Evolutionary conservation across 345 rosid genomes (phyloP), one percentile per base, ranked within the genome.

Genomic region (Citrus australasica): DNA sequence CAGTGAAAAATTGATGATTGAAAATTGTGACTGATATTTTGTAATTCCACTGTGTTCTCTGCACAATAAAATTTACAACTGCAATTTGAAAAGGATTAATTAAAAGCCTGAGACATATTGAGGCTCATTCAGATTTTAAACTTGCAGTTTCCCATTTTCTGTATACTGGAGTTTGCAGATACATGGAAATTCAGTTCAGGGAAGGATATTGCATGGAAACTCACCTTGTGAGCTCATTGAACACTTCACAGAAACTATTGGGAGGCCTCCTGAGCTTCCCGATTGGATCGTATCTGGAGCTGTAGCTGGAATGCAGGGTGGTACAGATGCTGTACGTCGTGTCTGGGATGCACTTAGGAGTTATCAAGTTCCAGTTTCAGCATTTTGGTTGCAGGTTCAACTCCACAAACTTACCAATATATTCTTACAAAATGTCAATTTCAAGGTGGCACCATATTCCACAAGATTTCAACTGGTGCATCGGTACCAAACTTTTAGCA

Each of bases 271-370:
- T 64, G 85, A 82, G 86, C 93, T 91, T 59, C 95, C 95, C n/a
- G 88, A 88, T 53, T 91, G 93, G 95, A 86, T 91, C 32, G 79
- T 89, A 77, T 88, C 95, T 24, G 95, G 95, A n/a, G 93, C 95
- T 33, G 90, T 91, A 14, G 89, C 87, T 9, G 95, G 95, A 77
- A 89, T 91, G 92, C 95, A 91, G 73, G 95, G 95, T n/a, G 95
- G 95, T 40, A 87, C 95, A 11, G 86, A 86, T 64, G 84, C 83
- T n/a, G 95, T 91, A 5, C 87, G 80, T 22, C 76, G 25, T 30
- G 78, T 83, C 62, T 89, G 90, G 92, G 86, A 86, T 70, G 77
- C 85, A 76, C 79, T 91, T 59, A 84, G 71, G 76, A 83, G 76
- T 24, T 82, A 84, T 28, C 61, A 86, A 69, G 93, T 89, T 69